Evolutionary conservation across 306 rosid genomes (phyloP), one percentile per base, ranked within the genome.

Genomic region (Sesbania bispinosa): DNA sequence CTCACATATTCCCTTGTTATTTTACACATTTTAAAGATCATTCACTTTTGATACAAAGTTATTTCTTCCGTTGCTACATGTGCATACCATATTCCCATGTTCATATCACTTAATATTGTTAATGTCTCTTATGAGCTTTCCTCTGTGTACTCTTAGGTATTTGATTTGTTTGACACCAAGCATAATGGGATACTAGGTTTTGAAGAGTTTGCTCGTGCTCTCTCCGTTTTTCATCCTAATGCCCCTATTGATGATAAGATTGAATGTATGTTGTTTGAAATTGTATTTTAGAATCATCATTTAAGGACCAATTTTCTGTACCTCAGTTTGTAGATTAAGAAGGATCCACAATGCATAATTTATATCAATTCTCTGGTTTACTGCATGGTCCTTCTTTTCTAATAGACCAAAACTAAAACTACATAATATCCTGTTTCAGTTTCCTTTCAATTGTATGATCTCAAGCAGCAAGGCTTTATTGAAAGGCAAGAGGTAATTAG

Each of bases 151-250:
- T 54, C 14, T 9, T 27, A 74, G 96, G 98, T 92, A 42, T 92
- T 92, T 74, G 98, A 92, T 77, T 81, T 92, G 79, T 92, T 92
- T 74, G 98, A 92, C 73, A 88, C 93, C 43, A 92, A 89, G 83
- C 98, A 92, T 82, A 89, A 92, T 83, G 98, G 98, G 70, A 89
- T 92, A 77, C 84, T 92, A 32, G 98, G 94, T 57, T 92, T 92
- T 62, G 98, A 92, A 80, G 98, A 89, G 88, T 92, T 92, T 81
- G 98, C 98, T 42, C 96, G 92, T 33, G 94, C 98, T 27, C 85
- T 92, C 65, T 92, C 98, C 0, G 96, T 92, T 41, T 92, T 92
- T 79, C 98, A 92, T 75, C 98, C 98, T 3, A 92, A 89, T 65
- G 98, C 98, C 73, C 98, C 95, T 0, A 83, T 89, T 54, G 98